Percentiles rank a stretch among this genome's conserved stretches.
phyloP scores from a whole-genome alignment of 108 stramenopile species.

The Pseudonitzschia pungens region DNA sequence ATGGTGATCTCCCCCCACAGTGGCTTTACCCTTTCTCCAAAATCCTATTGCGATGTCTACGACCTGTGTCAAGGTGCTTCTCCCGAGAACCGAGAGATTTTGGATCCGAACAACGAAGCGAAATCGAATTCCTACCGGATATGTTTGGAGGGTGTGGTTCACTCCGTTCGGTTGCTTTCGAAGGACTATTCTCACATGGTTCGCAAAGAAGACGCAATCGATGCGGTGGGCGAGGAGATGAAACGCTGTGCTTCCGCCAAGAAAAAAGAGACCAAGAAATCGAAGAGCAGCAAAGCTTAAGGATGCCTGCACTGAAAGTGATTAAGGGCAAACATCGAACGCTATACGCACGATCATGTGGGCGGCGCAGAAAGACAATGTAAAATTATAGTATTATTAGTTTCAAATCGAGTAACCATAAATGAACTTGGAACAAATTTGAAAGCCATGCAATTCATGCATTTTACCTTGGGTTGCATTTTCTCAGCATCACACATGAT shows the following conservation, averaged over 20 bases:
- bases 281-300: neutral
- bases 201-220: neutral
- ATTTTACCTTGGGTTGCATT: too few species aligned
- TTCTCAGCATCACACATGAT: too few species aligned
- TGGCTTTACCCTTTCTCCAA: neutral
- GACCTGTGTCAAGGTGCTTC: conserved; percentile 6
- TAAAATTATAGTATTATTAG: too few species aligned
- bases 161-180: conserved; percentile 9
- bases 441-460: too few species aligned
- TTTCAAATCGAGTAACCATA: too few species aligned
- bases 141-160: conserved; percentile 12
- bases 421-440: too few species aligned
- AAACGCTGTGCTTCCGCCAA: neutral
- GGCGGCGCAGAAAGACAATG: too few species aligned
- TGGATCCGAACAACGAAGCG: conserved; percentile 5
- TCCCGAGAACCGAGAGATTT: neutral
- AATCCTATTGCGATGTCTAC: conserved; percentile 11
- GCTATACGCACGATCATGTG: too few species aligned
- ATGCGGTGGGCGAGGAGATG: neutral
- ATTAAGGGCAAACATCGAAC: neutral
- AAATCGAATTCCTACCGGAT: neutral
- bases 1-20: neutral
- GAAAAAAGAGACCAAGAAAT: neutral
- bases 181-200: neutral
- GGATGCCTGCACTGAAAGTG: neutral